These are phyloP conservation scores for Annona cherimola DNA, from an alignment of 164 flowering plant genomes.

Conservation along the genomic window DNA sequence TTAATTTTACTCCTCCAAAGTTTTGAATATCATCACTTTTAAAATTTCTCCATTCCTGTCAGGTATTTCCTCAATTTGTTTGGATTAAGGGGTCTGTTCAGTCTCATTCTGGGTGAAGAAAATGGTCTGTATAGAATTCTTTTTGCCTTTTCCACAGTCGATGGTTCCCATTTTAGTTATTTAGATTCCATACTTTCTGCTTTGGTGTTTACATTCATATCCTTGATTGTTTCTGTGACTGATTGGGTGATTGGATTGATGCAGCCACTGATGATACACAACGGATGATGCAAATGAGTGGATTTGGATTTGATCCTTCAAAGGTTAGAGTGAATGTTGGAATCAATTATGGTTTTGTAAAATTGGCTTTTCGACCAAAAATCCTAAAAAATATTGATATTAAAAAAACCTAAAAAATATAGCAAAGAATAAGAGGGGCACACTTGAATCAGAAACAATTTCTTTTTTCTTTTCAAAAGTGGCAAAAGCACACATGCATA, in stretches of 20 bases:
- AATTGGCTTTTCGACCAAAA: too few species aligned
- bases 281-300: slow-evolving; percentile 99
- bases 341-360: too few species aligned
- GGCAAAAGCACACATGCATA: too few species aligned
- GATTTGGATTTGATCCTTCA: slow-evolving; percentile 84
- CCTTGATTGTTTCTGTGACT: not conserved
- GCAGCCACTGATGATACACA: slow-evolving; percentile 93
- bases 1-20: not conserved
- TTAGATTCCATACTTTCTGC: not conserved
- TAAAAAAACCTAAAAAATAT: too few species aligned
- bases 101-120: slow-evolving; percentile 96
- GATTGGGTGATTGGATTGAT: slow-evolving; percentile 12
- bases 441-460: too few species aligned
- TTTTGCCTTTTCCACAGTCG: not conserved
- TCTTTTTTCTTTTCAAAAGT: too few species aligned
- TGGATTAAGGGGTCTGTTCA: slow-evolving; percentile 91
- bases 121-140: slow-evolving; percentile 55
- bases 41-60: slow-evolving; percentile 10
- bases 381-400: too few species aligned
- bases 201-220: not conserved
- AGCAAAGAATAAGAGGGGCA: too few species aligned
- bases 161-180: not conserved
- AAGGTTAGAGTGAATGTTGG: slow-evolving; percentile 44
- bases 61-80: slow-evolving; percentile 98
- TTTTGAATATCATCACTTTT: slow-evolving; percentile 11